Evolutionary conservation across 1,284 basidiomycete species (phyloP).

Genomic region (Stereum hirsutum): DNA sequence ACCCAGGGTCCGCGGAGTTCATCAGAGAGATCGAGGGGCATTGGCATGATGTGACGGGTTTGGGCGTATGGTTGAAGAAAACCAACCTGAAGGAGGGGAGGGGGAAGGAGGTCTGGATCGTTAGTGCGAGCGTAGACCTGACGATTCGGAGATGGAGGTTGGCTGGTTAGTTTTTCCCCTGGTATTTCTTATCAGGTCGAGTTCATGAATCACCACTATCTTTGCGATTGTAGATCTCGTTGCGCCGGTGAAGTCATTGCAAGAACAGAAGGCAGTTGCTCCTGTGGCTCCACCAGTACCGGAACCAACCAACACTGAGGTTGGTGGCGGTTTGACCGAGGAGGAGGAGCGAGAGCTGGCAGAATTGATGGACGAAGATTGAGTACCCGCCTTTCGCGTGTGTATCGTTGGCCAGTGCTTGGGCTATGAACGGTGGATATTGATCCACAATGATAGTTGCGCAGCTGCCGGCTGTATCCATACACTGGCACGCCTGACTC

Average conservation of each 20-base stretch:
- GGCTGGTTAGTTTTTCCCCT: constrained; percentile 5
- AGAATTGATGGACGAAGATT: constrained; percentile 61
- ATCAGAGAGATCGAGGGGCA: constrained; percentile 67
- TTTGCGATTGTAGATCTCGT: constrained; percentile 33
- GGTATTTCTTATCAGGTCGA: background rate
- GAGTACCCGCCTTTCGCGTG: constrained; percentile 4
- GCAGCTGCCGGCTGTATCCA: too few species aligned
- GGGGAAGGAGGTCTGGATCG: constrained; percentile 60
- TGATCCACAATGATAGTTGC: too few species aligned
- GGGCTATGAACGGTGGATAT: too few species aligned
- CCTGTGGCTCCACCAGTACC: constrained; percentile 14
- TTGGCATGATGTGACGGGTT: constrained; percentile 75
- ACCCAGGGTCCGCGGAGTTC: too few species aligned
- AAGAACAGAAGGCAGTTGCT: constrained; percentile 15
- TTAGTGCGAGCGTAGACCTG: constrained; percentile 78
- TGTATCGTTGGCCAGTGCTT: background rate
- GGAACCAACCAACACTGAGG: constrained; percentile 16
- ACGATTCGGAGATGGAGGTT: constrained; percentile 81
- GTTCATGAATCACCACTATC: too few species aligned
- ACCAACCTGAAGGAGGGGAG: constrained; percentile 27
- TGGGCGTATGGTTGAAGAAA: constrained; percentile 62
- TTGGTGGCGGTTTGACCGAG: constrained; percentile 39
- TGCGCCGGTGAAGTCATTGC: constrained; percentile 24
- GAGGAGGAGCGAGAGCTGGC: constrained; percentile 77
- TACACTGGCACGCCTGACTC: too few species aligned